Conservation (phyloP, 148 eudicot species). For the Vaccinium darrowii region DNA sequence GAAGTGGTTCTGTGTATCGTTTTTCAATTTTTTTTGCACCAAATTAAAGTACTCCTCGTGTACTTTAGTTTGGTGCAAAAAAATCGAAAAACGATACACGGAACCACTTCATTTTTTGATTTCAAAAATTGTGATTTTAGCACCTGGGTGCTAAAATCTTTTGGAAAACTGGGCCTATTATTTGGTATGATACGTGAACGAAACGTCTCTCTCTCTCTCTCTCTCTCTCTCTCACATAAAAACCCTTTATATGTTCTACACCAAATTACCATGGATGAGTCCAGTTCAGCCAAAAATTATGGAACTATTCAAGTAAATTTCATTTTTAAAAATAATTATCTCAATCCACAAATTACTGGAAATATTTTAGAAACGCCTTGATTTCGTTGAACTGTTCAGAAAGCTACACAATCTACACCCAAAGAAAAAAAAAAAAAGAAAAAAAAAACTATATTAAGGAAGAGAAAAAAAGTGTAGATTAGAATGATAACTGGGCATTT, state of each 20-base stretch:
- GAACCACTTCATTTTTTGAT: too few relatives aligned
- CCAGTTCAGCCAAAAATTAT: neutral
- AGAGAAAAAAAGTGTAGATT: neutral
- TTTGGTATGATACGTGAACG: neutral
- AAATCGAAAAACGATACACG: too few relatives aligned
- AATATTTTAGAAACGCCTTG: neutral
- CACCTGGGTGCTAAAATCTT: too few relatives aligned
- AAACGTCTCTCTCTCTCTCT: neutral
- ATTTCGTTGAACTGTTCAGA: conserved; percentile 2
- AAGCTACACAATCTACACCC: neutral
- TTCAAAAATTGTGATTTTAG: too few relatives aligned
- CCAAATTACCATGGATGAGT: neutral
- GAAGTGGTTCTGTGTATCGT: too few relatives aligned
- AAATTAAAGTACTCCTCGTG: too few relatives aligned
- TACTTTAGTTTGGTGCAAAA: too few relatives aligned
- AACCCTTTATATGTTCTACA: too few relatives aligned
- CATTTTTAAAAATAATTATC: neutral
- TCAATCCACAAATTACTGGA: neutral
- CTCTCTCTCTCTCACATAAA: neutral
- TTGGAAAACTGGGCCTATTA: too few relatives aligned
- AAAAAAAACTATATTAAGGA: neutral
- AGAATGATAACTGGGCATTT: conserved; percentile 2
- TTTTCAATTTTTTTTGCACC: too few relatives aligned
- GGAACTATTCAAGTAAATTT: neutral
- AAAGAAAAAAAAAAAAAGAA: neutral